Conservation (phyloP, 495 filamentous ascomycete genomes). For the Parmelia sp. region DNA sequence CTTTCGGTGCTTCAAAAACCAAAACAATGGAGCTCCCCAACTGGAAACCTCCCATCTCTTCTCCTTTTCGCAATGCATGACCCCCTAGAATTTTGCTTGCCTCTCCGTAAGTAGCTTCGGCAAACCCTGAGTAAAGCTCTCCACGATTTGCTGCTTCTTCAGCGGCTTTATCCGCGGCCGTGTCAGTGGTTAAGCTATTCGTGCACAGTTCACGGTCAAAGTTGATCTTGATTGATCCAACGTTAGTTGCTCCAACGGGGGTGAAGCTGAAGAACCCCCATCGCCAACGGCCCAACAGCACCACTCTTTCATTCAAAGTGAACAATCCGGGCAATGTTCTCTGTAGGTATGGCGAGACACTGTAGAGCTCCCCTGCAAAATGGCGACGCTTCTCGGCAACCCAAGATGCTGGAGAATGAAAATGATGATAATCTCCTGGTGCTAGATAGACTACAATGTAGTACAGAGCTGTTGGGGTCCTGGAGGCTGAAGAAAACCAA, state of each 20-base stretch:
- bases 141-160: slow-evolving; percentile 67
- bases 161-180: slow-evolving; percentile 74
- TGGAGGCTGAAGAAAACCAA: slow-evolving; percentile 67
- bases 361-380: slow-evolving; percentile 94
- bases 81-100: slow-evolving; percentile 74
- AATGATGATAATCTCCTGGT: slow-evolving; percentile 96
- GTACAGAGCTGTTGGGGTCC: slow-evolving; percentile 64
- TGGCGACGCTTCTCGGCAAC: slow-evolving; percentile 86
- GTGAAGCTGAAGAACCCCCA: slow-evolving; percentile 97
- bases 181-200: slow-evolving; percentile 85
- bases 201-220: slow-evolving; percentile 93
- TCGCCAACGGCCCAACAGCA: slow-evolving; percentile 87
- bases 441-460: slow-evolving; percentile 97
- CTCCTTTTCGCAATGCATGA: slow-evolving; percentile 74
- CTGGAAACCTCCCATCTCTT: slow-evolving; percentile 98
- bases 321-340: slow-evolving; percentile 87
- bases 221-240: slow-evolving; percentile 94
- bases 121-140: slow-evolving; percentile 77
- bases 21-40: slow-evolving; percentile 92
- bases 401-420: slow-evolving; percentile 92
- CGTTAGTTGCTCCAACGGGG: slow-evolving; percentile 96
- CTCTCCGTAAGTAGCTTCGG: slow-evolving; percentile 79
- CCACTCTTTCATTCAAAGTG: slow-evolving; percentile 93
- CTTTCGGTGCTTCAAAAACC: slow-evolving; percentile 89
- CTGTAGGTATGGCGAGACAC: slow-evolving; percentile 90